These are phyloP conservation scores for Starmerella apis DNA, from an alignment of 805 yeast genomes.

Conservation along the genomic window DNA sequence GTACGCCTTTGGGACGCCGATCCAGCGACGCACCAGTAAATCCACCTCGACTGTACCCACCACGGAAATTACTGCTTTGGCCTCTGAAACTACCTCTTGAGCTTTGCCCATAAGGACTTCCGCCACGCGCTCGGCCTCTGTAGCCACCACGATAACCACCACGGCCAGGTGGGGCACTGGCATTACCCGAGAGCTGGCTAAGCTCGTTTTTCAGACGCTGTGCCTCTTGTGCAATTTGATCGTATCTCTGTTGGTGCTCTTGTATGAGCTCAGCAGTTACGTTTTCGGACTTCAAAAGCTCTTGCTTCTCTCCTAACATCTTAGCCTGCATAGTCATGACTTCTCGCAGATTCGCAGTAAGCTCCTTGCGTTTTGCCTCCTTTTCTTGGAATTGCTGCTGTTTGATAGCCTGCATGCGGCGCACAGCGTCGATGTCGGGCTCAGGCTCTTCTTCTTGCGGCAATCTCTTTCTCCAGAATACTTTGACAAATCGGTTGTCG, in stretches of 20 bases:
- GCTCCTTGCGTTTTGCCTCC: conserved; percentile 31
- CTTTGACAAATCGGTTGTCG: conserved; percentile 41
- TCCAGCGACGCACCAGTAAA: conserved; percentile 30
- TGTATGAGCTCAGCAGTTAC: conserved; percentile 18
- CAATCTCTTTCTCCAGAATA: conserved; percentile 34
- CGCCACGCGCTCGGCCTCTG: conserved; percentile 9
- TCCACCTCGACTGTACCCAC: conserved; percentile 23
- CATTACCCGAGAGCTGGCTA: conserved; percentile 23
- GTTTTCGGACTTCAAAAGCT: conserved; percentile 30
- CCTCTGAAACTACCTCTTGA: conserved; percentile 18
- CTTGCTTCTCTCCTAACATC: conserved; percentile 33
- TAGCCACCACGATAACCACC: conserved; percentile 11
- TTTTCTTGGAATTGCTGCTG: conserved; percentile 38
- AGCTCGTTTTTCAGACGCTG: conserved; percentile 32
- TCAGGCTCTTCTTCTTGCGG: conserved; percentile 24
- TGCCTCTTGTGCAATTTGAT: conserved; percentile 29
- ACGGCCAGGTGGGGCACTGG: background rate
- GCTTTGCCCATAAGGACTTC: conserved; percentile 18
- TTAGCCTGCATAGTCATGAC: conserved; percentile 32
- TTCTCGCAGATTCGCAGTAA: conserved; percentile 31
- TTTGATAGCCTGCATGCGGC: conserved; percentile 33
- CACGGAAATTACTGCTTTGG: conserved; percentile 27
- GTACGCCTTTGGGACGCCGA: conserved; percentile 33
- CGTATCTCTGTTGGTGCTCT: conserved; percentile 24
- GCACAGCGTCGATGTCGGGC: conserved; percentile 35